Base-by-base conservation (phyloP, 2,329 filamentous ascomycete species). In the Dendrostoma leiphaemia region DNA sequence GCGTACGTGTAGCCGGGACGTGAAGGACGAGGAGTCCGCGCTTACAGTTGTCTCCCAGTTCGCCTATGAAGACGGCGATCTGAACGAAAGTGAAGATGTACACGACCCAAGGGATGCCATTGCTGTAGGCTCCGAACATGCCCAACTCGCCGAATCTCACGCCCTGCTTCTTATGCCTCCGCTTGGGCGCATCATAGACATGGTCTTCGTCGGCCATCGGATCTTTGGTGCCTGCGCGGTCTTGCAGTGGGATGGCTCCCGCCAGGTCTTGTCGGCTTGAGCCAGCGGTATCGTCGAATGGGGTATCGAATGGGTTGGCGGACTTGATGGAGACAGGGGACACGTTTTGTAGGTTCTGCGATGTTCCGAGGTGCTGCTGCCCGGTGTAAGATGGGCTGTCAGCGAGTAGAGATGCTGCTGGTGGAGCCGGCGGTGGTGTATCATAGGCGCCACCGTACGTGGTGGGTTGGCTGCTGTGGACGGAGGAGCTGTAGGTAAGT, bases 11-110 rank as follows among this genome's bases (percentile, higher is more conserved):
- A 24, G 19, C 13, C 9, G 15, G 6, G 17, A 13, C 10, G 64
- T 28, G 61, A 59, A 45, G 34, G 24, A 26, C 15, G 24, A 28
- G 3, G 24, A 32, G 31, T 8, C 12, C 9, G 3, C n/a, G 19
- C 83, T 64, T 79, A 91, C 90, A 87, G 71, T 92, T 95, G 66
- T 87, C 90, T 45, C 89, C 86, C 58, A 99, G 76, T 73, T 97
- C 91, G 49, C 80, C 91, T 60, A 97, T 89, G 66, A 99, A 99
- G 26, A 97, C 91, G 15, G 78, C 83, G 19, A 94, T 73, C 69
- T 97, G 92, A 12, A 88, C 80, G 28, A 85, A 51, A 3, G 91
- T 90, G 59, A 97, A 81, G 40, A 86, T 71, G 69, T 93, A 97
- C 31, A 91, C 89, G 6, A 96, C 84, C 80, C 89, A 94, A 0